Base-by-base conservation (phyloP, 768 basidiomycete genomes). In the Pleurotus tuoliensis region DNA sequence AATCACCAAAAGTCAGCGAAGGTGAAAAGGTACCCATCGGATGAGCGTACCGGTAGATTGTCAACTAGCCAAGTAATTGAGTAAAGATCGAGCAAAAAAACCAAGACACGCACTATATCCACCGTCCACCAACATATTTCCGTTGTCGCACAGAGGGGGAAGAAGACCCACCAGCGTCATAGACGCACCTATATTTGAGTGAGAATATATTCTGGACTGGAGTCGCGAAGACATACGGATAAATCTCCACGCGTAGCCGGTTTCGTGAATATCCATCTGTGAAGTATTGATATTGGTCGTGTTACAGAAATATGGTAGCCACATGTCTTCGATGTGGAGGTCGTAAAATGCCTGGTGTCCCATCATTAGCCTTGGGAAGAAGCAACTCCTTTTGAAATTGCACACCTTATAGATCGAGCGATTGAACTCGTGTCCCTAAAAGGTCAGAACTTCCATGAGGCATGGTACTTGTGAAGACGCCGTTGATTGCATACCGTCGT, bases 291-390 rank as follows among this genome's bases (percentile, higher is more conserved):
- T 97, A 64, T 98, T 98, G 16, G 97, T 96, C 2, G 96, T 92
- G 64, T 98, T 98, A 72, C 94, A 97, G 73, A 96, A 98, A 75
- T 85, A 98, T 3, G 96, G 97, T 5, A 99, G 77, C 97, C 96
- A 98, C 91, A 97, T 96, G 71, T 97, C 95, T 71, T 94, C 90
- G 40, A 93, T 93, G 63, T 98, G 94, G 41, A 94, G 83, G 69
- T 92, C 93, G 63, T 94, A 96, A 68, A 97, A 96, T 15, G 91
- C 84, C 83, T 92, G 64, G 15, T 47, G 44, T n/a, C 40, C 20
- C 25, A 43, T 16, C 37, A 44, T 41, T 18, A 54, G 51, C 40
- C 9, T 15, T 55, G 13, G 25, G 52, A 25, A 59, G 20, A 47
- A 40, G 41, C 13, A 44, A 13, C 22, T 22, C 4, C 15, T 13